Base-by-base conservation (phyloP, 495 filamentous ascomycete species). In the Penicillium samsonianum region DNA sequence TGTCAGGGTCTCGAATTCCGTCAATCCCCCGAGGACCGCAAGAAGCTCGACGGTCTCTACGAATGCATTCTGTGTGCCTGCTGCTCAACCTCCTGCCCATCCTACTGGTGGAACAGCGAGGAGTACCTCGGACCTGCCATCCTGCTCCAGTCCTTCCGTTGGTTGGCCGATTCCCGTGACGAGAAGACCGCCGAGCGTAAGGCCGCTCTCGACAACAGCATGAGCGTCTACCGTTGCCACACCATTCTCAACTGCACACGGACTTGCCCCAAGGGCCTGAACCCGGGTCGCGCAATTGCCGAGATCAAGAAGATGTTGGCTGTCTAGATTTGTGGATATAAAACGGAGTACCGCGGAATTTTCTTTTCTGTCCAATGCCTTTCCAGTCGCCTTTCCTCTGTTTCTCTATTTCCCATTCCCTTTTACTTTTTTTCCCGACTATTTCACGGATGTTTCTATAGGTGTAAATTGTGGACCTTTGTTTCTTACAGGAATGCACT, bases 61-160 rank as follows among this genome's bases (percentile, higher is more conserved):
- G 94, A 98, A 78, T 98, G 94, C 81, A 98, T 98, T 74, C 89
- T 98, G 50, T 98, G 94, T 85, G 93, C 93, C 62, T 98, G 94
- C 86, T 98, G 94, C 87, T 92, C 88, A 59, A 98, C 94, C 22
- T 96, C 92, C 31, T 98, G 94, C 80, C 94, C 94, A 3, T 94
- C 90, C 8, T 98, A 98, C 83, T 98, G 94, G 94, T 98, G 94
- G 94, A 98, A 98, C 81, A 85, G 84, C 65, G 91, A 96, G 76
- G 92, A 98, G 73, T 98, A 98, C 82, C 89, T 98, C 26, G 94
- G 94, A 57, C 94, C 94, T 33, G 94, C 94, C 56, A 89, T 98
- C 58, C 88, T 98, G 43, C 80, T 98, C 52, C 94, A 98, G 70
- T 94, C 91, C 16, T 98, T 96, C 85, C 85, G 94, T 58, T 98